Evolutionary conservation across 192 early-diverging fungal species (phyloP), one percentile per base, ranked within the genome.

Genomic region (Coemansia sp.): DNA sequence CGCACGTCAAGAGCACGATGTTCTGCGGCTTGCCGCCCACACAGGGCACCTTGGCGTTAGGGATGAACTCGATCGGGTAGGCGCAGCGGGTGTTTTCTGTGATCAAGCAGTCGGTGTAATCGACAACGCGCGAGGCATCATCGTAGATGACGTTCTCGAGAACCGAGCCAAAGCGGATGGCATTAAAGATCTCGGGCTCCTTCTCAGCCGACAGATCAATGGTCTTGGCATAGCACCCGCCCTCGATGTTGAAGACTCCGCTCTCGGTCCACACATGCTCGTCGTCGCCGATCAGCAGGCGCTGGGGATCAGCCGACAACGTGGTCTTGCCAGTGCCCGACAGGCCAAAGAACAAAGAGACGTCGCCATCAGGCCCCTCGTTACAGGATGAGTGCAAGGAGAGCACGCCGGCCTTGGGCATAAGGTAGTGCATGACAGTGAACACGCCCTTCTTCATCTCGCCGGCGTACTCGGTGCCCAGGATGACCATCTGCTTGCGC

Each of bases 371-470:
- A 31, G 89, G 84, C 56, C 94, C 93, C 76, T 95, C 94, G 71
- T 99, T 99, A 62, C 95, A 95, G 62, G 92, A 94, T 6, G 96
- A 96, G 63, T 83, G 82, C 65, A 83, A 62, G 23, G 82, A 83
- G 13, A 83, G 70, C 4, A 79, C 76, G 64, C 82, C 82, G 34
- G 76, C 73, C 89, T 94, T 96, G 73, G 96, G 96, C 95, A 97
- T 97, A 66, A 93, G 81, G 87, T 99, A 97, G 82, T 99, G 95
- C 96, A 99, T 97, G 55, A 99, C 93, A 24, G 95, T 97, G 84
- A 97, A 95, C 63, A 94, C 87, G 77, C 96, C 96, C 90, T 99
- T 99, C 86, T 99, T 99, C 96, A 99, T 99, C 85, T 99, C 96
- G 60, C 96, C 96, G 61, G 96, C 96, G 70, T 99, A 99, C 80